Percentiles rank a stretch among this genome's conserved stretches.
Conservation (phyloP, 495 filamentous ascomycete species). For the Neurospora cerealis region DNA sequence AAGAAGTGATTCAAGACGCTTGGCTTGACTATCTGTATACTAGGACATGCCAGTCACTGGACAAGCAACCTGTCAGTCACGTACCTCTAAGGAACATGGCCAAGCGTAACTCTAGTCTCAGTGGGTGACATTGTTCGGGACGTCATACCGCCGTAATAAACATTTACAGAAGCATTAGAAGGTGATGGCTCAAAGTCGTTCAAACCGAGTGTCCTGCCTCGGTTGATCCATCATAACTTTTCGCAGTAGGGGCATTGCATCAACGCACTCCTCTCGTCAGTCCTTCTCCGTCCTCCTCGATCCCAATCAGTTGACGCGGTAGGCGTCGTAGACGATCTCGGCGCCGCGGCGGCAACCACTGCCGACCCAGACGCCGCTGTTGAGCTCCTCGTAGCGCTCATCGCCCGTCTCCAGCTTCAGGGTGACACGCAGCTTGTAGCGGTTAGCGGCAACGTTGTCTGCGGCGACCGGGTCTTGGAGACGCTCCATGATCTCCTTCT, state of each 20-base stretch:
- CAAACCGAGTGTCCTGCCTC: neutral
- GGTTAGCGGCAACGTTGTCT: slow-evolving; percentile 17
- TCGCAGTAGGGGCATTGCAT: neutral
- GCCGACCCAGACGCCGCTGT: slow-evolving; percentile 16
- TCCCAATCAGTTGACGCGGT: slow-evolving; percentile 15
- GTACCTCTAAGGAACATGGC: neutral
- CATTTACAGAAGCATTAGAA: neutral
- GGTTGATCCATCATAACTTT: neutral
- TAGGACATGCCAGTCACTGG: neutral
- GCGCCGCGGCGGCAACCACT: slow-evolving; percentile 20
- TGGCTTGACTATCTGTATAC: neutral
- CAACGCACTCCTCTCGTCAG: neutral
- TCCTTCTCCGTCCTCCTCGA: neutral
- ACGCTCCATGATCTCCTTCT: slow-evolving; percentile 21
- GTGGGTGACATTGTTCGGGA: neutral
- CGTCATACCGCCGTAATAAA: neutral
- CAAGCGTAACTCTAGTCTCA: neutral
- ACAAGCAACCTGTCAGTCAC: neutral
- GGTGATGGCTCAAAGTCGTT: neutral
- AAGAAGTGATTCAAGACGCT: neutral
- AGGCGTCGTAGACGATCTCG: slow-evolving; percentile 26
- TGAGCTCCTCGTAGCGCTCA: slow-evolving; percentile 15
- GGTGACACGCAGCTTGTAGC: slow-evolving; percentile 19
- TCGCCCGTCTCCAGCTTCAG: slow-evolving; percentile 24
- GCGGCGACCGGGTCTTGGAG: slow-evolving; percentile 21